Conservation (phyloP, 345 rosid species). For the Aurinia saxatilis region DNA sequence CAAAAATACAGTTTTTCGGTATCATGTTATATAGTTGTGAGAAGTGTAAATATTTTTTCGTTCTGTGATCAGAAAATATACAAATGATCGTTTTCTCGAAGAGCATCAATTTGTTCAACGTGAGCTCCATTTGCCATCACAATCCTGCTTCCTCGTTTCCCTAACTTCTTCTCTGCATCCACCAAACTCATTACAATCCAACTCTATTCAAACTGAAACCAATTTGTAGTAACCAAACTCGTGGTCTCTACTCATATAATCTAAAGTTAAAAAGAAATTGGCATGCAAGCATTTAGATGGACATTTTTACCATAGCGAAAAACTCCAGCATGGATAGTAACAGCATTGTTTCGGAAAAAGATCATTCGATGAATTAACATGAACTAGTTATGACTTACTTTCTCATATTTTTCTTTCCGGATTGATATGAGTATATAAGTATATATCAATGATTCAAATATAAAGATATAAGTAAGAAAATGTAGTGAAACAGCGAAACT, state of each 20-base stretch:
- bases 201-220: too few relatives aligned
- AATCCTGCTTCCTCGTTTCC: conserved; percentile 60
- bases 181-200: background rate
- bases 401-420: too few relatives aligned
- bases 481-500: conserved; percentile 11
- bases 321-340: too few relatives aligned
- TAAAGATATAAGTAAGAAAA: background rate
- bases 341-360: too few relatives aligned
- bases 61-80: conserved; percentile 39
- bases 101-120: conserved; percentile 67
- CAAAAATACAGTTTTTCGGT: background rate
- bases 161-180: conserved; percentile 66
- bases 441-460: too few relatives aligned
- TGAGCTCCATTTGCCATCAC: conserved; percentile 69
- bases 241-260: too few relatives aligned
- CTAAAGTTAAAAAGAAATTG: too few relatives aligned
- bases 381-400: too few relatives aligned
- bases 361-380: too few relatives aligned
- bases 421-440: background rate
- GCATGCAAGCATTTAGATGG: too few relatives aligned
- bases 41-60: background rate
- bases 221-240: too few relatives aligned
- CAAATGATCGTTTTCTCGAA: conserved; percentile 76
- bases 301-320: too few relatives aligned
- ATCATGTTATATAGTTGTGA: background rate